A percentile compares a stretch with the other conserved stretches of the same genome.
Evolutionary conservation across 1,284 basidiomycete genomes (phyloP).

Genomic region (Gymnopus androsaceus): DNA sequence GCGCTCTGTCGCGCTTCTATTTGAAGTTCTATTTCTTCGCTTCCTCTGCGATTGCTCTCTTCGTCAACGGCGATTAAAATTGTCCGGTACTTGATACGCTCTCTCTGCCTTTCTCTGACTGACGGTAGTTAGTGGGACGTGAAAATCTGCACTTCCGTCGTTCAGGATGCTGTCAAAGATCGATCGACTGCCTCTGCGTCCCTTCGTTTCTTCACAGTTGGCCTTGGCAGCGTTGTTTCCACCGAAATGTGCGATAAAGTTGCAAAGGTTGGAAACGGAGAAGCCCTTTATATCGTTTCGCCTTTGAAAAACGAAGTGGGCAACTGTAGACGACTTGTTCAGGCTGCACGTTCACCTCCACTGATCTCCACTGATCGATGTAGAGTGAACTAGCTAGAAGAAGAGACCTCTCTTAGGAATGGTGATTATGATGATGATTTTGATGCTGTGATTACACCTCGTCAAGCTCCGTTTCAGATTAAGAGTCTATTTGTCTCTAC

Average conservation of each 20-base stretch:
- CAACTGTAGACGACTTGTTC: constrained; percentile 51
- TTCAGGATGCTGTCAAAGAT: neutral
- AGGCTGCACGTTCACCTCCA: constrained; percentile 46
- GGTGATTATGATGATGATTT: neutral
- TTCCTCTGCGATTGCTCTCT: too few relatives aligned
- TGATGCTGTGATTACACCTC: constrained; percentile 35
- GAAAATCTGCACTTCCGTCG: neutral
- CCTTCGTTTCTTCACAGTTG: constrained; percentile 54
- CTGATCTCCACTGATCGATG: constrained; percentile 31
- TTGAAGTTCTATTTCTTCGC: too few relatives aligned
- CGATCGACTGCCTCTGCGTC: constrained; percentile 23
- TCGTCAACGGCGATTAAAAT: too few relatives aligned
- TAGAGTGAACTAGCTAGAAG: too few relatives aligned
- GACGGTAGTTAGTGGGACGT: too few relatives aligned
- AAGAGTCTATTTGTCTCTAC: constrained; percentile 47
- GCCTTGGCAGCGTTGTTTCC: constrained; percentile 54
- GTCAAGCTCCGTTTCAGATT: constrained; percentile 47
- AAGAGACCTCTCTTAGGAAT: too few relatives aligned
- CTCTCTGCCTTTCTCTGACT: too few relatives aligned
- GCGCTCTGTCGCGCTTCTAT: too few relatives aligned
- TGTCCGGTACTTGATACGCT: too few relatives aligned
- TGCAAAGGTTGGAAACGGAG: constrained; percentile 51
- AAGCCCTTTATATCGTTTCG: constrained; percentile 42
- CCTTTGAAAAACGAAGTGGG: constrained; percentile 44
- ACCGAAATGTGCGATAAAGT: constrained; percentile 51